These are phyloP conservation scores for Venturia asperata DNA, from an alignment of 2,329 filamentous ascomycete species.

Conservation along the genomic window DNA sequence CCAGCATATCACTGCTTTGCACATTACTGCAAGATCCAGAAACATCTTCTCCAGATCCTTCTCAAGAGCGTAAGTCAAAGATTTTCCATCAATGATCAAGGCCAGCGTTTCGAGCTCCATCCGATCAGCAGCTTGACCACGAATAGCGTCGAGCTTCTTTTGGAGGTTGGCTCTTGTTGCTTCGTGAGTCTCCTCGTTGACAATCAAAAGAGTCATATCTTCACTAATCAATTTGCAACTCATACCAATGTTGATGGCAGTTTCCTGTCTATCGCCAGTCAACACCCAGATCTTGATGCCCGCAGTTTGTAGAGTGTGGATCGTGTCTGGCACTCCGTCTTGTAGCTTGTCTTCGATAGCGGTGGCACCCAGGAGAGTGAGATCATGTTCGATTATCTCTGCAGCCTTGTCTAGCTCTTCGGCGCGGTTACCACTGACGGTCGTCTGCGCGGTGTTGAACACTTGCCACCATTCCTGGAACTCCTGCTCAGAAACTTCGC, in stretches of 20 bases:
- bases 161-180: slow-evolving; percentile 81
- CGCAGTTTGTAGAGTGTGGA: slow-evolving; percentile 91
- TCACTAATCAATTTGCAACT: slow-evolving; percentile 97
- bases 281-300: slow-evolving; percentile 99
- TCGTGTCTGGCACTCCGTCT: slow-evolving; percentile 95
- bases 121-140: slow-evolving; percentile 68
- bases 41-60: slow-evolving; percentile 91
- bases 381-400: slow-evolving; percentile 88
- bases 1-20: slow-evolving; percentile 97
- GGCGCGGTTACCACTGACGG: slow-evolving; percentile 82
- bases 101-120: slow-evolving; percentile 82
- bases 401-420: slow-evolving; percentile 96
- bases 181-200: slow-evolving; percentile 79
- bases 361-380: slow-evolving; percentile 86
- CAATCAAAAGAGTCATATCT: slow-evolving; percentile 94
- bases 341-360: slow-evolving; percentile 96
- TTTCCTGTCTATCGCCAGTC: slow-evolving; percentile 95
- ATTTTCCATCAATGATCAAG: slow-evolving; percentile 92
- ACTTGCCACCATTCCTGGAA: slow-evolving; percentile 81
- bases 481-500: slow-evolving; percentile 83
- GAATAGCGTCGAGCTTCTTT: slow-evolving; percentile 89
- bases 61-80: slow-evolving; percentile 85
- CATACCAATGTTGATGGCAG: slow-evolving; percentile 99
- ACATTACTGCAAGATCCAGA: slow-evolving; percentile 85
- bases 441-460: slow-evolving; percentile 81